Base-by-base conservation (phyloP, 805 yeast genomes). In the Cyberlindnera mrakii region DNA sequence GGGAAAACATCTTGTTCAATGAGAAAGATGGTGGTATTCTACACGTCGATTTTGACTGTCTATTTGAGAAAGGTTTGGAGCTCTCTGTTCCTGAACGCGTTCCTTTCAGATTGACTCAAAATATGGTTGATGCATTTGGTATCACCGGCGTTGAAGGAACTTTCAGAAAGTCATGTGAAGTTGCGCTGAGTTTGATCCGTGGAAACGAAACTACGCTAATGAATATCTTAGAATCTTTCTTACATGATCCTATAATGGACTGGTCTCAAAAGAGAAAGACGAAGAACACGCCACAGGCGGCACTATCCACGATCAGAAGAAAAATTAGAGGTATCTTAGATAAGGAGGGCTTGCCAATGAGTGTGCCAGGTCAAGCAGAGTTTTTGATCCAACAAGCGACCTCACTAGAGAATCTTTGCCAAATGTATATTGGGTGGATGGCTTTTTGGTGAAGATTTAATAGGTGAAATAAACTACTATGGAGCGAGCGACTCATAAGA, bases 21-120 rank as follows among this genome's bases (percentile, higher is more conserved):
- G 82, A 82, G 47, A 75, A 71, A 34, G 75, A 81, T 4, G 99
- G 99, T 1, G 79, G 78, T 8, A 78, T 88, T 0, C 64, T 93
- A 48, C 99, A 93, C 61, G 97, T 93, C 43, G 99, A 95, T 64
- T 93, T 93, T 62, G 98, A 95, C 59, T 91, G 98, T 66, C 68
- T 93, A 34, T 93, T 95, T 57, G 98, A 91, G 45, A 93, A 91
- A 59, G 82, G 75, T 35, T 64, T 63, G 37, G 86, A 85, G 19
- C 65, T 81, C 25, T 80, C 82, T 3, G 82, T 85, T 6, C 99
- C 99, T 0, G 99, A 93, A 58, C 69, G 87, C 27, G 99, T 93
- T 2, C 99, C 99, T 0, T 93, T 93, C 63, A 70, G 99, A 50
- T 62, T 93, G 38, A 93, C 99, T 0, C 84, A 80, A 40, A 91